Conservation (phyloP, 2,329 filamentous ascomycete genomes). For the Epichloe hybrida region DNA sequence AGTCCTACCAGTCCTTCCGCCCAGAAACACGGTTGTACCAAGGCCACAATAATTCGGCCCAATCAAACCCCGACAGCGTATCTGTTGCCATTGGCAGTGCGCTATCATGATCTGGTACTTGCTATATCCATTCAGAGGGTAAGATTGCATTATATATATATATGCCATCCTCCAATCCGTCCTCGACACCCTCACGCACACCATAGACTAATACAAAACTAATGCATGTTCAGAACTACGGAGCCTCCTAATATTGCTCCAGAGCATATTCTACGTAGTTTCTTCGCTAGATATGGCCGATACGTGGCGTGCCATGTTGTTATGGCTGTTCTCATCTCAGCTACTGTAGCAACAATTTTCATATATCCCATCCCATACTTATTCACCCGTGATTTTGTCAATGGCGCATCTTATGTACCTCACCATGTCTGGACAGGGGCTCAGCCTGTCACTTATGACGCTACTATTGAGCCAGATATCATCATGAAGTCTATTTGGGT, state of each 20-base stretch:
- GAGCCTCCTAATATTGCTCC: slow-evolving; percentile 54
- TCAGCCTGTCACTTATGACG: slow-evolving; percentile 42
- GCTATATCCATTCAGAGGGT: slow-evolving; percentile 8
- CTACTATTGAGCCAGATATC: slow-evolving; percentile 47
- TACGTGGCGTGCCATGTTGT: slow-evolving; percentile 62
- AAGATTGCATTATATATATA: background rate
- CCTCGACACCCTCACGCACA: background rate
- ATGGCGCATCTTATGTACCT: slow-evolving; percentile 57
- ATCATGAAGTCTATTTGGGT: slow-evolving; percentile 74
- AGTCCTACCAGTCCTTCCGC: too few relatives aligned
- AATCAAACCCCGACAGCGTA: background rate
- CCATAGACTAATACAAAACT: background rate
- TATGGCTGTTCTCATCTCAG: slow-evolving; percentile 59
- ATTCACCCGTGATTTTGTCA: slow-evolving; percentile 57
- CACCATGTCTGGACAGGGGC: slow-evolving; percentile 74
- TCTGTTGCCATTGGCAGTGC: background rate
- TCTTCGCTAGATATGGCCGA: slow-evolving; percentile 56
- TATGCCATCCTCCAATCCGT: background rate
- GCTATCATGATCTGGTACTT: slow-evolving; percentile 5
- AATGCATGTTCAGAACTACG: slow-evolving; percentile 43
- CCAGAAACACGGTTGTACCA: background rate
- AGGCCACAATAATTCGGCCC: background rate
- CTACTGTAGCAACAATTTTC: slow-evolving; percentile 54
- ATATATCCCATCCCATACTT: slow-evolving; percentile 66
- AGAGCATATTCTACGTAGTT: slow-evolving; percentile 49